Evolutionary conservation across 2,329 filamentous ascomycete species (phyloP).

Genomic region (Neurospora sp.): DNA sequence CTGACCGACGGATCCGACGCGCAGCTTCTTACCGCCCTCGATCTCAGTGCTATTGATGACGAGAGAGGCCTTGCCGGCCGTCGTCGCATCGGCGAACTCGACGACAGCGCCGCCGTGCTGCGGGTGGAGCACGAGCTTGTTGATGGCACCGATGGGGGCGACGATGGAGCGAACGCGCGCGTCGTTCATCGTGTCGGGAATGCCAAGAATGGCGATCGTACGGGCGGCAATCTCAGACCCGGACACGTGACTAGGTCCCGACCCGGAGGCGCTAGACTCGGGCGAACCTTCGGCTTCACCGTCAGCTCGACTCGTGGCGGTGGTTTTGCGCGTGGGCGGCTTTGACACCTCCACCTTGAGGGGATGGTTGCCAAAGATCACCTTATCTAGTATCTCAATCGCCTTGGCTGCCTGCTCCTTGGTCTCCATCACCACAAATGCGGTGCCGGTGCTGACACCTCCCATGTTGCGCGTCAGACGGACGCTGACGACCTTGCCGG

Average conservation of each 20-base stretch:
- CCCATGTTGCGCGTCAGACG: slow-evolving; percentile 59
- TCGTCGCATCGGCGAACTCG: slow-evolving; percentile 62
- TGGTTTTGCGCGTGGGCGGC: slow-evolving; percentile 45
- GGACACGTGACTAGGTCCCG: slow-evolving; percentile 24
- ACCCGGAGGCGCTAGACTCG: not conserved
- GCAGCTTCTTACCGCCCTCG: slow-evolving; percentile 38
- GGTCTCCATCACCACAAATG: slow-evolving; percentile 66
- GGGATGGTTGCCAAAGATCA: slow-evolving; percentile 57
- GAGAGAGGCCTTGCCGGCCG: slow-evolving; percentile 62
- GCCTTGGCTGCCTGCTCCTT: slow-evolving; percentile 59
- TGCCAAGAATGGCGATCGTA: slow-evolving; percentile 70
- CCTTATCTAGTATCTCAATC: slow-evolving; percentile 58
- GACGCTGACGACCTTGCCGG: slow-evolving; percentile 63
- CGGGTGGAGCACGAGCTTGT: slow-evolving; percentile 70
- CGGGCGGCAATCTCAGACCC: slow-evolving; percentile 48
- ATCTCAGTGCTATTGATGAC: slow-evolving; percentile 47
- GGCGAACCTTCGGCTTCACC: slow-evolving; percentile 13
- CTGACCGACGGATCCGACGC: slow-evolving; percentile 43
- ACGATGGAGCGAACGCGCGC: slow-evolving; percentile 66
- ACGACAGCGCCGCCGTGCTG: slow-evolving; percentile 78
- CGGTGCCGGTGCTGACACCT: slow-evolving; percentile 65
- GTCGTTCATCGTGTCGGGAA: slow-evolving; percentile 90
- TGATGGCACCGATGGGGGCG: slow-evolving; percentile 58
- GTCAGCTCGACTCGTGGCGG: slow-evolving; percentile 33
- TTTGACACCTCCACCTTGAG: slow-evolving; percentile 55